These are phyloP conservation scores for Eutrema yunnanense DNA, from an alignment of 345 rosid genomes.

Conservation along the genomic window DNA sequence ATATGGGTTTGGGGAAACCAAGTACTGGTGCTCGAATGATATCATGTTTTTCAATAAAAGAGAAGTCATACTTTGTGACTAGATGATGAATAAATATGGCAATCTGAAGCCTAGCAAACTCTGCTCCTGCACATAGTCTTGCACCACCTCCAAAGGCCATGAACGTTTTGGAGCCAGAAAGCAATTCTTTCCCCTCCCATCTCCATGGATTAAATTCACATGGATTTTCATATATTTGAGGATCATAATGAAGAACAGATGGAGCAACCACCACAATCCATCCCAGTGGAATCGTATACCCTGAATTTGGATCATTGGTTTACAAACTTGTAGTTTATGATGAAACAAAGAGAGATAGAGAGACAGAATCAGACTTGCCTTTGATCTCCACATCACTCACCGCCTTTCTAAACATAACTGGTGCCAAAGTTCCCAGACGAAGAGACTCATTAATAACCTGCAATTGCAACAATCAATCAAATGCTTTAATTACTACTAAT, in stretches of 20 bases:
- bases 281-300: slow-evolving; percentile 39
- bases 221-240: slow-evolving; percentile 28
- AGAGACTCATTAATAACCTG: slow-evolving; percentile 45
- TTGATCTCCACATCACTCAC: slow-evolving; percentile 31
- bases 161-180: background rate
- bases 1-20: slow-evolving; percentile 21
- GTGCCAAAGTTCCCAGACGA: slow-evolving; percentile 38
- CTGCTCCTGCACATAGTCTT: slow-evolving; percentile 34
- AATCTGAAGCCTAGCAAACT: slow-evolving; percentile 17
- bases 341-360: background rate
- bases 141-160: slow-evolving; percentile 20
- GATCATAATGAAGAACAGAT: no score
- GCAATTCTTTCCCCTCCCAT: slow-evolving; percentile 35
- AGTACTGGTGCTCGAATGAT: slow-evolving; percentile 18
- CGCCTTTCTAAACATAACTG: slow-evolving; percentile 34
- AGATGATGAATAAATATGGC: slow-evolving; percentile 34
- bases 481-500: background rate
- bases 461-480: background rate
- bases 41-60: slow-evolving; percentile 13
- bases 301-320: slow-evolving; percentile 6
- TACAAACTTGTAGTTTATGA: background rate
- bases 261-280: background rate
- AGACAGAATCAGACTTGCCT: slow-evolving; percentile 12
- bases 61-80: slow-evolving; percentile 29
- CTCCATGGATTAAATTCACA: slow-evolving; percentile 39